phyloP scores from a whole-genome alignment of 2,329 filamentous ascomycete species.

The Fusarium avenaceum region DNA sequence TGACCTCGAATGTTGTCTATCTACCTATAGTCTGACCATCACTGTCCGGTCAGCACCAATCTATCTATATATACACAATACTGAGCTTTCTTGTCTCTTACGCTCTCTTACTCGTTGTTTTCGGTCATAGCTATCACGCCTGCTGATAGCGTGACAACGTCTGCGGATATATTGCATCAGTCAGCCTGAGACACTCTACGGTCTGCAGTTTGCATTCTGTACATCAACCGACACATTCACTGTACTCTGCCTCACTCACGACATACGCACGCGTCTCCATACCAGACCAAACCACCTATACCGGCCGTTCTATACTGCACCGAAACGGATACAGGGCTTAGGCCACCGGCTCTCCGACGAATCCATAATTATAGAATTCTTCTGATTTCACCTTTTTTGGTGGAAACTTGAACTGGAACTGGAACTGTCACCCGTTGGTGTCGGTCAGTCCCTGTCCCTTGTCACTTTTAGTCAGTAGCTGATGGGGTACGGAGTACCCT shows the following conservation, averaged over 20 bases:
- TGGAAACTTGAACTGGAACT: slow-evolving; percentile 25
- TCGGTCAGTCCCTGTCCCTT: slow-evolving; percentile 40
- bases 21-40: slow-evolving; percentile 15
- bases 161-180: slow-evolving; percentile 42
- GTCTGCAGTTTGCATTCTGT: neutral
- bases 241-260: slow-evolving; percentile 30
- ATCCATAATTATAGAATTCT: slow-evolving; percentile 31
- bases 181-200: slow-evolving; percentile 36
- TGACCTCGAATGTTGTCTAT: neutral
- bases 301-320: slow-evolving; percentile 13
- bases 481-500: slow-evolving; percentile 41
- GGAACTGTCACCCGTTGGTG: slow-evolving; percentile 18
- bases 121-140: slow-evolving; percentile 18
- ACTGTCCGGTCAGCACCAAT: neutral
- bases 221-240: slow-evolving; percentile 26
- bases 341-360: slow-evolving; percentile 37
- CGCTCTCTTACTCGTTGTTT: slow-evolving; percentile 20
- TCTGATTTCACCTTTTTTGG: slow-evolving; percentile 17
- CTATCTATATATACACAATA: slow-evolving; percentile 7
- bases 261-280: slow-evolving; percentile 36
- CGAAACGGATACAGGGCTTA: slow-evolving; percentile 32
- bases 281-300: slow-evolving; percentile 32
- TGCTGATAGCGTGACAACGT: slow-evolving; percentile 40
- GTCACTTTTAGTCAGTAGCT: slow-evolving; percentile 25
- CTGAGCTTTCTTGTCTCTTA: slow-evolving; percentile 1